phyloP scores from a whole-genome alignment of 768 basidiomycete genomes.

The Kwoniella botswanensis region DNA sequence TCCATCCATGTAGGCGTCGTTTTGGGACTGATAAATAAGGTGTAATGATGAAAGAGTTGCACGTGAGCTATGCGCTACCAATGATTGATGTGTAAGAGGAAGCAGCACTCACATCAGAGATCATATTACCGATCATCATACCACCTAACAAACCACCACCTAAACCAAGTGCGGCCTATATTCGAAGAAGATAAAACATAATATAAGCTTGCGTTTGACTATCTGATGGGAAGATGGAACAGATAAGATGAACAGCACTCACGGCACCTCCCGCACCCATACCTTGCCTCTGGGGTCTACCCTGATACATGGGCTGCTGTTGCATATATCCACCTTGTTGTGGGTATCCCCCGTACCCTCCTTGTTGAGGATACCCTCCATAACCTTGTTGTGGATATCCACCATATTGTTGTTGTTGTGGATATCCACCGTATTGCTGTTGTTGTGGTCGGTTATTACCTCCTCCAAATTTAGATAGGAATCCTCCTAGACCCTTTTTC shows the following conservation, averaged over 20 bases:
- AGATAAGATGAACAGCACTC: background rate
- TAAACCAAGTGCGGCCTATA: conserved; percentile 42
- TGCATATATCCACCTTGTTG: conserved; percentile 30
- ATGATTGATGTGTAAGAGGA: too few species aligned
- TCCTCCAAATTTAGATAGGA: conserved; percentile 43
- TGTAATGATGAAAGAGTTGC: background rate
- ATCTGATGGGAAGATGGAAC: background rate
- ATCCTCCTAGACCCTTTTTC: conserved; percentile 42
- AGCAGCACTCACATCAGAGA: conserved; percentile 38
- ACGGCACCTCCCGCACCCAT: conserved; percentile 51
- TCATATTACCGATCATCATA: conserved; percentile 52
- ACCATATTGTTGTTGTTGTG: conserved; percentile 38
- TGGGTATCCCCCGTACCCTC: conserved; percentile 34
- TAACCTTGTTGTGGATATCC: conserved; percentile 26
- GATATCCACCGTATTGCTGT: conserved; percentile 18
- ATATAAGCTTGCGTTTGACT: too few species aligned
- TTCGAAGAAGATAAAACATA: too few species aligned
- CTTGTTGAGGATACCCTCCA: conserved; percentile 41
- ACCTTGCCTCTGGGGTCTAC: conserved; percentile 35
- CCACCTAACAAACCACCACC: conserved; percentile 52
- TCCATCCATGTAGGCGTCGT: conserved; percentile 45
- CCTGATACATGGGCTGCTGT: conserved; percentile 29
- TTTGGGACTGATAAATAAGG: too few species aligned
- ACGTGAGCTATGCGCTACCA: too few species aligned
- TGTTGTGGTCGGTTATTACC: conserved; percentile 19